Percentiles rank a stretch among this genome's conserved stretches.
Conservation (phyloP, 495 filamentous ascomycete species). For the Daldinia decipiens region DNA sequence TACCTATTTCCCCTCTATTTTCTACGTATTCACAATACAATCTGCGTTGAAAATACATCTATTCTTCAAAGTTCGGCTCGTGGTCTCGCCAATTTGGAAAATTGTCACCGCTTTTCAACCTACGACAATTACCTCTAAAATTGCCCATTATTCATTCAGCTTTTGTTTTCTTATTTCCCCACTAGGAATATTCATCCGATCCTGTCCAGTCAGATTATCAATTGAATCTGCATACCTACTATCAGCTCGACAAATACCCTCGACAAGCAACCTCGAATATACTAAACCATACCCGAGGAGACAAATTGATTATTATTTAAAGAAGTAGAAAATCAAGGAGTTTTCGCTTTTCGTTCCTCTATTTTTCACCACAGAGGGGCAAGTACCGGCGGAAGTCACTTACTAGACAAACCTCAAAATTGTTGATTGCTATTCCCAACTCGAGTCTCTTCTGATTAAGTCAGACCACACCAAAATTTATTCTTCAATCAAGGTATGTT, state of each 20-base stretch:
- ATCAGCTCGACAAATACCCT: neutral
- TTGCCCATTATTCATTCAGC: neutral
- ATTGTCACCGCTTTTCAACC: neutral
- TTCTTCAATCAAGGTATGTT: slow-evolving; percentile 10
- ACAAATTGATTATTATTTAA: neutral
- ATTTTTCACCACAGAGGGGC: neutral
- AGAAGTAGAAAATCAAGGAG: neutral
- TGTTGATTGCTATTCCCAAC: neutral
- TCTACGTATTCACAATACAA: neutral
- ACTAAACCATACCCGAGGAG: neutral
- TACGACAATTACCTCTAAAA: neutral
- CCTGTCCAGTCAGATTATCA: neutral
- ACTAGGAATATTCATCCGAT: neutral
- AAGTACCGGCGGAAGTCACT: neutral
- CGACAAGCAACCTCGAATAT: neutral
- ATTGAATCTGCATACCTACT: slow-evolving; percentile 4
- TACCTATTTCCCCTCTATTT: neutral
- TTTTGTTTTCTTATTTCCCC: neutral
- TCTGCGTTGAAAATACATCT: neutral
- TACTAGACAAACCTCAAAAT: neutral
- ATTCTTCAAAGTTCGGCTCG: neutral
- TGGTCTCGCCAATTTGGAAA: neutral
- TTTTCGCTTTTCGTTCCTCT: neutral
- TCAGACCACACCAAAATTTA: neutral
- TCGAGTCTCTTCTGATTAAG: neutral